Evolutionary conservation across 495 filamentous ascomycete species (phyloP), one percentile per base, ranked within the genome.

Genomic region (Pyronema domesticum): DNA sequence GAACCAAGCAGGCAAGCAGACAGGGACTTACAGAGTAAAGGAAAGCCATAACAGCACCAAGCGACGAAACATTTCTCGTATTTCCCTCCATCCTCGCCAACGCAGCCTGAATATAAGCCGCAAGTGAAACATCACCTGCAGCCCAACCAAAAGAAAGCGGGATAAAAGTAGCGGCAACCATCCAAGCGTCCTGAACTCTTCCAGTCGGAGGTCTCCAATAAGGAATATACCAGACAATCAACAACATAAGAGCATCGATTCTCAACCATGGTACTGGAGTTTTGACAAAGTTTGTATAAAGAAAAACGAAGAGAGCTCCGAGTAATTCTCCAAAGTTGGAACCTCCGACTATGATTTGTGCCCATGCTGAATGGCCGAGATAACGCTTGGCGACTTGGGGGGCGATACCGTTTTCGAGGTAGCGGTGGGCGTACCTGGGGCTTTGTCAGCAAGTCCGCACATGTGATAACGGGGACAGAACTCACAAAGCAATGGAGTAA

Each of bases 41-140:
- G 54, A 74, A 72, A 0, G 70, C 71, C 70, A 73, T 73, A 51
- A 74, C 69, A 3, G 71, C 71, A 9, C 70, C 70, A 11, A 73
- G 62, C 4, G 71, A 61, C 30, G 71, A 74, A 10, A 74, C 69
- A 18, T 73, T 67, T n/a, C 55, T 60, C 9, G 66, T 61, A 47
- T 61, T 65, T 6, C 61, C 62, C 48, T 73, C 71, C 13, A 67
- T 48, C 4, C 68, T 46, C 2, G 68, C 56, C 6, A 74, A 62
- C 18, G 64, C 61, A 8, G 70, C 69, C 59, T 74, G 71, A 35
- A 72, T 70, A 47, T 72, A 73, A 1, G 71, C 71, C 3, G 66
- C 68, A 5, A 74, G 57, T 3, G 68, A 70, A 4, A 73, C 69
- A 55, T 74, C 71, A 2, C 71, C 72, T 13, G 69, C 69, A 0